These are phyloP conservation scores for Hericium coralloides DNA, from an alignment of 768 basidiomycete species.

Conservation along the genomic window DNA sequence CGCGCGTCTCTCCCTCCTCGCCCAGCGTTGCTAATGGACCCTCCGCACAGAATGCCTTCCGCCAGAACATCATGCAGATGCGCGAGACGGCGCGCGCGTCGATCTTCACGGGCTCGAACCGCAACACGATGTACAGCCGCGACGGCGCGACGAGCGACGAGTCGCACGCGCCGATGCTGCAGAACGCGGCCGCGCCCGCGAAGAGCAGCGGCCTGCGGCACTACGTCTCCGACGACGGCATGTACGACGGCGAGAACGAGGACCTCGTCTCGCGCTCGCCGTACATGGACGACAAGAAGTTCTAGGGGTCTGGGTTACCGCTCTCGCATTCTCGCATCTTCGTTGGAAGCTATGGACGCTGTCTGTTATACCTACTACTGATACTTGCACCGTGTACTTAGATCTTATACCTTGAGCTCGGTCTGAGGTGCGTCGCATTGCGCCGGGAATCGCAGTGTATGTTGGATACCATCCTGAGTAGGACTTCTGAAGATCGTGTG, in stretches of 20 bases:
- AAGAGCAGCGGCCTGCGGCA: slow-evolving; percentile 49
- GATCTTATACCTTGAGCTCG: background rate
- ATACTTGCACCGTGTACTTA: background rate
- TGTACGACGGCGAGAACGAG: slow-evolving; percentile 34
- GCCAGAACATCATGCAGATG: slow-evolving; percentile 75
- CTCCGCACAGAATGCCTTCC: slow-evolving; percentile 55
- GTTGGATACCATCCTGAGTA: no score
- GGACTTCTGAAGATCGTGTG: no score
- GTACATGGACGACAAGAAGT: slow-evolving; percentile 7
- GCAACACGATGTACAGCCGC: slow-evolving; percentile 40
- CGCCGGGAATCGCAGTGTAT: background rate
- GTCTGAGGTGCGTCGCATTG: background rate
- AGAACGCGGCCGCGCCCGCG: background rate
- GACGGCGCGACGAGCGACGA: slow-evolving; percentile 36
- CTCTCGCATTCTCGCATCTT: no score
- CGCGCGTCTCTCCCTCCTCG: background rate
- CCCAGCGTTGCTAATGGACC: background rate
- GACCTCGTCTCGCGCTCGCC: slow-evolving; percentile 31
- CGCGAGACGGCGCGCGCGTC: slow-evolving; percentile 64
- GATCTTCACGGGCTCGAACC: slow-evolving; percentile 41
- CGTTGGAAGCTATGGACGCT: no score
- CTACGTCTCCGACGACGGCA: slow-evolving; percentile 33
- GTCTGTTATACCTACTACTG: background rate
- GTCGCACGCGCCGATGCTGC: slow-evolving; percentile 43
- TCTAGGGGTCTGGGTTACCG: slow-evolving; percentile 16